A percentile compares a stretch with the other conserved stretches of the same genome.
Conservation (phyloP, 768 basidiomycete species). For the Lenzites betulinus region DNA sequence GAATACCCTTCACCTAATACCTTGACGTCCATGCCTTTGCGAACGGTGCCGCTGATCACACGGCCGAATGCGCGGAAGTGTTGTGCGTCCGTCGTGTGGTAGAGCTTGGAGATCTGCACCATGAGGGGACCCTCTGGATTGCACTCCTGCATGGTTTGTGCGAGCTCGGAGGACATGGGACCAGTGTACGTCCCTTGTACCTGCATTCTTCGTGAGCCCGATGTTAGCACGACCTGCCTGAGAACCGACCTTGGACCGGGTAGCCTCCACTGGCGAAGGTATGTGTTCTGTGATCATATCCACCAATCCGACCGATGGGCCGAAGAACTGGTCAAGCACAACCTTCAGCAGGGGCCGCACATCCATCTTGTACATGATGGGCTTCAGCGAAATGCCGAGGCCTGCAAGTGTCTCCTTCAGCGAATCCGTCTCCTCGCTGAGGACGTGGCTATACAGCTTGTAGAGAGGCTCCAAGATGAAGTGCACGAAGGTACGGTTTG, state of each 20-base stretch:
- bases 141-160: conserved; percentile 78
- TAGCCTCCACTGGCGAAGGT: conserved; percentile 71
- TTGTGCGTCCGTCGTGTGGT: conserved; percentile 95
- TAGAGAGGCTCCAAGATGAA: conserved; percentile 97
- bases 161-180: conserved; percentile 79
- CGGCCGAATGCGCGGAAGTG: conserved; percentile 96
- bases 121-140: conserved; percentile 86
- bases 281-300: conserved; percentile 92
- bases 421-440: conserved; percentile 91
- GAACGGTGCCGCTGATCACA: conserved; percentile 88
- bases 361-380: conserved; percentile 98
- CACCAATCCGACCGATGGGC: conserved; percentile 83
- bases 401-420: conserved; percentile 76
- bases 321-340: conserved; percentile 95
- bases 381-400: conserved; percentile 85
- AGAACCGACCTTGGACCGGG: conserved; percentile 55
- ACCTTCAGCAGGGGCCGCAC: conserved; percentile 92
- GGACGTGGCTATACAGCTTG: conserved; percentile 93
- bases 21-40: conserved; percentile 83
- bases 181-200: conserved; percentile 87
- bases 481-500: conserved; percentile 86
- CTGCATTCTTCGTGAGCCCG: conserved; percentile 38
- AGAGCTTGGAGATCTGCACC: conserved; percentile 92
- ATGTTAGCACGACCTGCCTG: neutral
- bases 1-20: conserved; percentile 98